A percentile compares a stretch with the other conserved stretches of the same genome.
phyloP scores from a whole-genome alignment of 441 rosid genomes.

The Pelargonium fulgidum region DNA sequence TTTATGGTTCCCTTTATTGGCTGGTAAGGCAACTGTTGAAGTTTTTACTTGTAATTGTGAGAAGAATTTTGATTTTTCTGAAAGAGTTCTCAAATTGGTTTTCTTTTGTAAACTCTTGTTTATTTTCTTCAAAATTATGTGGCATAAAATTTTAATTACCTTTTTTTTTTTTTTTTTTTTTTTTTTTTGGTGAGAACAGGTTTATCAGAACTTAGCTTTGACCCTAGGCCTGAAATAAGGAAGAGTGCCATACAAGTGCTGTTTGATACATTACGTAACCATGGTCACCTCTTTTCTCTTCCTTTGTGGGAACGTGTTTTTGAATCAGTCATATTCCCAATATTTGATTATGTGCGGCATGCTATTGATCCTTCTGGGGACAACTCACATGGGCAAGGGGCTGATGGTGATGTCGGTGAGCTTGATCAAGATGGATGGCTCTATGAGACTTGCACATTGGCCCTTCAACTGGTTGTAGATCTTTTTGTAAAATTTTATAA shows the following conservation, averaged over 20 bases:
- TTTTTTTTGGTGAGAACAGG: conserved; percentile 40
- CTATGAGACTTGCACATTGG: conserved; percentile 97
- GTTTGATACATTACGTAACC: conserved; percentile 90
- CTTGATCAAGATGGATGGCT: conserved; percentile 99
- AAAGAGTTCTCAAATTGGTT: conserved; percentile 10
- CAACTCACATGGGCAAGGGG: conserved; percentile 45
- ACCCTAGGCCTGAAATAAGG: conserved; percentile 98
- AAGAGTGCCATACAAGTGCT: conserved; percentile 90
- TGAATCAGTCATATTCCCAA: conserved; percentile 93
- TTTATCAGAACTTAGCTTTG: conserved; percentile 96
- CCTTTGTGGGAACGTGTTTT: conserved; percentile 90
- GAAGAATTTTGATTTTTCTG: conserved; percentile 10
- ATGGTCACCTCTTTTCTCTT: conserved; percentile 90
- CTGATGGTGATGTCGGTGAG: conserved; percentile 52
- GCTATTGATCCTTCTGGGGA: conserved; percentile 96
- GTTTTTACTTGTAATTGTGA: conserved; percentile 8
- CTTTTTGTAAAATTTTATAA: conserved; percentile 90
- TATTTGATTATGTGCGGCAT: conserved; percentile 97
- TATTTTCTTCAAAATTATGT: too few species aligned
- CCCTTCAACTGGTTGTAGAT: conserved; percentile 97
- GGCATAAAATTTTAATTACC: too few species aligned
- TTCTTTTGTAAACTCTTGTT: background rate
- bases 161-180: too few species aligned
- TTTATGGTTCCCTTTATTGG: conserved; percentile 98
- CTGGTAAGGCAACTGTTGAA: conserved; percentile 51